Evolutionary conservation across 2,329 filamentous ascomycete species (phyloP).

Genomic region (Calonectria pteridis): DNA sequence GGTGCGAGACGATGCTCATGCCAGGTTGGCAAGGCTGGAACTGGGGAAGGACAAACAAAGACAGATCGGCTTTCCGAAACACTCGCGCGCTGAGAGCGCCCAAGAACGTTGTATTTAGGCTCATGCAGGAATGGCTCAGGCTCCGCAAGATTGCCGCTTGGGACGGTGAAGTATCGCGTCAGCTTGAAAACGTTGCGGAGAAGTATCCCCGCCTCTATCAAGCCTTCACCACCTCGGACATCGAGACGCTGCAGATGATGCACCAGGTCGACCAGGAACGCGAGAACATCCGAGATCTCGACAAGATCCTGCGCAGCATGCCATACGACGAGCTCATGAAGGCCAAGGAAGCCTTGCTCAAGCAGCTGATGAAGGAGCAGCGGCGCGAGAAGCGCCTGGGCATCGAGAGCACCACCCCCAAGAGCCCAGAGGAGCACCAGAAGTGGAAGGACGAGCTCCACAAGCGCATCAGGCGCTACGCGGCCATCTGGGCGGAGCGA

Average conservation of each 20-base stretch:
- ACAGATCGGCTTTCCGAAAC: slow-evolving; percentile 54
- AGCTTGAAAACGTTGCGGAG: slow-evolving; percentile 53
- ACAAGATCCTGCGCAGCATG: slow-evolving; percentile 45
- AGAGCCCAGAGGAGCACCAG: slow-evolving; percentile 13
- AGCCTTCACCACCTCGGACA: slow-evolving; percentile 54
- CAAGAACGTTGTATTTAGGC: slow-evolving; percentile 58
- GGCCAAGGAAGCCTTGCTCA: slow-evolving; percentile 35
- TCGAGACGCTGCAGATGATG: slow-evolving; percentile 43
- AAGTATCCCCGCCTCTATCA: slow-evolving; percentile 56
- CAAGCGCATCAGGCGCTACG: slow-evolving; percentile 35
- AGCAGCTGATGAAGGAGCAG: slow-evolving; percentile 34
- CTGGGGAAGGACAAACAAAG: slow-evolving; percentile 37
- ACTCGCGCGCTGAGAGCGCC: slow-evolving; percentile 50
- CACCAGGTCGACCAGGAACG: slow-evolving; percentile 37
- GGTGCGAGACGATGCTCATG: slow-evolving; percentile 85
- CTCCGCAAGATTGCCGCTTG: slow-evolving; percentile 62
- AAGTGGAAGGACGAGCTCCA: slow-evolving; percentile 39
- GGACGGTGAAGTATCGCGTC: slow-evolving; percentile 59
- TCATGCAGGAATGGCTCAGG: slow-evolving; percentile 64
- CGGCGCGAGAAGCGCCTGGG: slow-evolving; percentile 36
- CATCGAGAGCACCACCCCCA: not conserved
- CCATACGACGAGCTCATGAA: slow-evolving; percentile 48
- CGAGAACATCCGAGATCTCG: slow-evolving; percentile 45
- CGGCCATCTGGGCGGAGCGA: slow-evolving; percentile 36
- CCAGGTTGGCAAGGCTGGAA: slow-evolving; percentile 82